phyloP scores from a whole-genome alignment of 2,329 filamentous ascomycete species.

The Calonectria pteridis region DNA sequence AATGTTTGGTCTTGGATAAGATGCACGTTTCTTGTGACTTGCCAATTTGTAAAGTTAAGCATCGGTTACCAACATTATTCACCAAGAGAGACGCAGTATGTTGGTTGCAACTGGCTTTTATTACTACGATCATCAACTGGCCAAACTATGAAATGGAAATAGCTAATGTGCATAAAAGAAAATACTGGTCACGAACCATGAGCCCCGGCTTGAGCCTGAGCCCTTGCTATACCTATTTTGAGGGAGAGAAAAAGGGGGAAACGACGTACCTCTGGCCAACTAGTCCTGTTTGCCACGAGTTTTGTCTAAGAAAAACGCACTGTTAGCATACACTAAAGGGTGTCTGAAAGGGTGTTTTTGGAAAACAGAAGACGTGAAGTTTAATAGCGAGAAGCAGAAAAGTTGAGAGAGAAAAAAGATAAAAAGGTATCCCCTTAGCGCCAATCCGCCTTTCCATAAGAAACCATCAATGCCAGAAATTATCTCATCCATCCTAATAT shows the following conservation, averaged over 20 bases:
- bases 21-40: background rate
- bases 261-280: slow-evolving; percentile 43
- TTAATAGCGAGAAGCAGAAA: slow-evolving; percentile 36
- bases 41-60: background rate
- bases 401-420: background rate
- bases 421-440: slow-evolving; percentile 32
- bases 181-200: background rate
- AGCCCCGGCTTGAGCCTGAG: background rate
- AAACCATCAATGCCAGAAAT: slow-evolving; percentile 22
- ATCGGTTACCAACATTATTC: background rate
- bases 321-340: slow-evolving; percentile 42
- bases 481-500: slow-evolving; percentile 32
- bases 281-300: slow-evolving; percentile 24
- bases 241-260: background rate
- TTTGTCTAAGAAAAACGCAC: slow-evolving; percentile 29
- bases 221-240: background rate
- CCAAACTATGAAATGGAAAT: background rate
- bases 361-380: slow-evolving; percentile 35
- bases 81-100: too few relatives aligned
- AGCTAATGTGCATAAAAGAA: background rate
- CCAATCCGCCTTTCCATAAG: slow-evolving; percentile 27
- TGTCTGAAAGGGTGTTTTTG: slow-evolving; percentile 11
- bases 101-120: background rate
- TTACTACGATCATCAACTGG: background rate
- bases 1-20: slow-evolving; percentile 17